phyloP scores from a whole-genome alignment of 2,329 filamentous ascomycete genomes.

The Botrytis tulipae region DNA sequence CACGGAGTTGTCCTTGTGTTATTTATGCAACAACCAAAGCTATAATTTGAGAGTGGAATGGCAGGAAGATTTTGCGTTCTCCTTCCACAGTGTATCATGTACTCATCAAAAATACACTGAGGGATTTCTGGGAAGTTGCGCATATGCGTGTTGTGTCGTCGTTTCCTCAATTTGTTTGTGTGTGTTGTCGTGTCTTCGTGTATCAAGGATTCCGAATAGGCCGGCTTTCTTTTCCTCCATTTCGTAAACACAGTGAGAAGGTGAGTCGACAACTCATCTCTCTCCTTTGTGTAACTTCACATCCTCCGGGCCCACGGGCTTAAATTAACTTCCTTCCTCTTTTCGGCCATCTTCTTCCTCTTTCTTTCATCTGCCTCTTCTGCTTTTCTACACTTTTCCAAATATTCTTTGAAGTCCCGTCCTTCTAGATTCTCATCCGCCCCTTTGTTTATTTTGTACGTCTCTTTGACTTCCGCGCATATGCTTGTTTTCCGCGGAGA shows the following conservation, averaged over 20 bases:
- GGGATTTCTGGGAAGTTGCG: not conserved
- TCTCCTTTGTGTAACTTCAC: not conserved
- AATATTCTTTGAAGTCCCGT: slow-evolving; percentile 15
- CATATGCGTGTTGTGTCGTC: not conserved
- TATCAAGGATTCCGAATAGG: not conserved
- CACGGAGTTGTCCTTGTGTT: not conserved
- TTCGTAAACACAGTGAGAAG: not conserved
- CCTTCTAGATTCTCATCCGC: not conserved
- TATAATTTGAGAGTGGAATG: not conserved
- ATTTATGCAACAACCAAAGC: not conserved
- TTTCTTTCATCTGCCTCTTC: slow-evolving; percentile 19
- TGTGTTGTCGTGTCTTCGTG: not conserved
- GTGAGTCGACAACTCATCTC: not conserved
- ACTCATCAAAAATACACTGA: not conserved
- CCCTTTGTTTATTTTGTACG: not conserved
- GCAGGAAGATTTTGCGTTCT: not conserved
- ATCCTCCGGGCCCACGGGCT: slow-evolving; percentile 25
- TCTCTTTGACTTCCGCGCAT: not conserved
- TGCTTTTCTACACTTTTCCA: slow-evolving; percentile 17
- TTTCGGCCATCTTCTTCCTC: slow-evolving; percentile 41
- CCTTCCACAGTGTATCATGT: not conserved
- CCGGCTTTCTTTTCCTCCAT: not conserved
- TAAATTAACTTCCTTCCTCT: slow-evolving; percentile 45
- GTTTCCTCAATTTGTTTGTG: not conserved
- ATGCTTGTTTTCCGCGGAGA: not conserved